Conservation (phyloP, 331 rosid species). For the Malus hybrid region DNA sequence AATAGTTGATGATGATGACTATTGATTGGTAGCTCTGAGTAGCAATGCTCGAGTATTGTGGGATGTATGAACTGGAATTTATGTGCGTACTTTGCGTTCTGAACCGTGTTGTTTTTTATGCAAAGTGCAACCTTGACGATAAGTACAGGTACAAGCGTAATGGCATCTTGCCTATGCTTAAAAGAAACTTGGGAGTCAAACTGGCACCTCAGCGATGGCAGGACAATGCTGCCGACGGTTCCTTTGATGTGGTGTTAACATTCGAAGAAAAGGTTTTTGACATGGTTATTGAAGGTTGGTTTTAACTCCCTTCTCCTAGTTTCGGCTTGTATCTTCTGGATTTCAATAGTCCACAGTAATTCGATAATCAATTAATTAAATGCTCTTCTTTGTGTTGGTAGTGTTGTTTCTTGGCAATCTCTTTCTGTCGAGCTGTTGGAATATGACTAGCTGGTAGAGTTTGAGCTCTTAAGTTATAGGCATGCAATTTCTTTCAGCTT, state of each 20-base stretch:
- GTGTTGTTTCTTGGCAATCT: background rate
- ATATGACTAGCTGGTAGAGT: background rate
- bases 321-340: background rate
- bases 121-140: conserved; percentile 36
- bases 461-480: background rate
- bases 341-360: background rate
- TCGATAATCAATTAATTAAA: background rate
- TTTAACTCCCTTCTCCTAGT: conserved; percentile 6
- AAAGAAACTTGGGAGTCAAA: conserved; percentile 60
- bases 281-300: conserved; percentile 86
- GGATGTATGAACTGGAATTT: background rate
- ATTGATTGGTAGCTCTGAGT: background rate
- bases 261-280: conserved; percentile 94
- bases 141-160: conserved; percentile 67
- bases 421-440: background rate
- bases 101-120: background rate
- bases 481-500: background rate
- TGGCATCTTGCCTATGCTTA: conserved; percentile 91
- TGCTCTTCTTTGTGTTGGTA: background rate
- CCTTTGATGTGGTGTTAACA: conserved; percentile 69
- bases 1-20: background rate
- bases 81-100: background rate
- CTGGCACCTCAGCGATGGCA: conserved; percentile 96
- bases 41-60: background rate
- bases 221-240: conserved; percentile 81